Evolutionary conservation across 192 early-diverging fungal genomes (phyloP).

Genomic region (Coemansia sp.): DNA sequence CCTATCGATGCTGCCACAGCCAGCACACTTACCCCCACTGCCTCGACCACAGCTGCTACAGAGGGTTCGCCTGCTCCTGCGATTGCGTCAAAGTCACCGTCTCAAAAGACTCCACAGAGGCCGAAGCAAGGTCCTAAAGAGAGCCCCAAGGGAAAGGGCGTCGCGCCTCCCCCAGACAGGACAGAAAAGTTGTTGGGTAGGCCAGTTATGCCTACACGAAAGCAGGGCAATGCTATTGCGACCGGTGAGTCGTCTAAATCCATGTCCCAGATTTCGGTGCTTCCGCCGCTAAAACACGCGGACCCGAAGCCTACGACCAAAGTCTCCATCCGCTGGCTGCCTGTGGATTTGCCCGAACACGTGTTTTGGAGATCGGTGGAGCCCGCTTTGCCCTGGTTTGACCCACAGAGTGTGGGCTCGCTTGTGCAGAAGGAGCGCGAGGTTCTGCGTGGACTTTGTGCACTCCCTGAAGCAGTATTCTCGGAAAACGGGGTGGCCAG

Average conservation of each 20-base stretch:
- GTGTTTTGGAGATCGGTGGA: slow-evolving; percentile 50
- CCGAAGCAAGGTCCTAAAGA: not conserved
- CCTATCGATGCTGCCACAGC: not conserved
- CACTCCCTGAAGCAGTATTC: not conserved
- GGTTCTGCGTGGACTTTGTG: not conserved
- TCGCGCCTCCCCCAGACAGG: not conserved
- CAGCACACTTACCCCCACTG: not conserved
- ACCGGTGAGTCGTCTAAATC: not conserved
- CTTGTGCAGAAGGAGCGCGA: slow-evolving; percentile 9
- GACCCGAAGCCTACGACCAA: slow-evolving; percentile 22
- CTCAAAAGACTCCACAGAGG: not conserved
- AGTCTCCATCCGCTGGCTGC: slow-evolving; percentile 51
- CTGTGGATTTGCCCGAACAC: slow-evolving; percentile 46
- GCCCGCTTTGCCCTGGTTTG: slow-evolving; percentile 46
- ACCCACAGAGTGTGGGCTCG: slow-evolving; percentile 9
- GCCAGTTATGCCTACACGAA: not conserved
- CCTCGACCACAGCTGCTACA: not conserved
- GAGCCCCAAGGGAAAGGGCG: not conserved
- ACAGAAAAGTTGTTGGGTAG: not conserved
- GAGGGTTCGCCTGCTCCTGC: not conserved
- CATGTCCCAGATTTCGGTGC: not conserved
- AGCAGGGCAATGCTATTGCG: not conserved
- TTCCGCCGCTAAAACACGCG: not conserved
- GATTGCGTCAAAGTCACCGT: not conserved
- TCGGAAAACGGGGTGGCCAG: not conserved